Base-by-base conservation (phyloP, 176 grass and related monocot species). In the Cymbopogon citratus region DNA sequence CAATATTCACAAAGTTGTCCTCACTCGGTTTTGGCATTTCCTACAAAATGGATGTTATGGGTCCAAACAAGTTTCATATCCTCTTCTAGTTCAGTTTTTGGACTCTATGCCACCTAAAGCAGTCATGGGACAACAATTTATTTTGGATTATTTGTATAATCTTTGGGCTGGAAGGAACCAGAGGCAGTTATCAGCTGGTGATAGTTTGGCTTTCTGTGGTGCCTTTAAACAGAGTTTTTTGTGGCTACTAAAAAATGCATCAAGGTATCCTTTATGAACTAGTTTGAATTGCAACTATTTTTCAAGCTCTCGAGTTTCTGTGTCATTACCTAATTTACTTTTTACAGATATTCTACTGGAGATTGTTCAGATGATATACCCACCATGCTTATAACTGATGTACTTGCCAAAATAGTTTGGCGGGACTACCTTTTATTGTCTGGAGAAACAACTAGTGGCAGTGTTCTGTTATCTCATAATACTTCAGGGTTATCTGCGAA, bases 31-130 rank as follows among this genome's bases (percentile, higher is more conserved):
- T 87, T 93, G 86, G 88, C 80, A 84, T 61, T 98, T 98, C 46
- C 76, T 98, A 72, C 82, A 87, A 87, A 95, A 98, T 89, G 86
- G 92, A 51, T 98, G 90, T 82, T 92, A 98, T 73, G 95, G 95
- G n/a, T 98, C 95, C 66, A 91, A 92, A 66, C 85, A 89, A 66
- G 43, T 83, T 80, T 93, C 95, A 33, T 98, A 91, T 77, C 90
- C 95, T 71, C 66, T 81, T 74, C 69, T 98, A 31, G 83, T 93
- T 85, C 84, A 87, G 79, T 95, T 98, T 88, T 91, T 98, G 81
- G 85, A 95, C 69, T 87, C 81, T 63, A 66, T 98, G 79, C 95
- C 95, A 75, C 45, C 85, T 73, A 66, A 92, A 76, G 51, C 68
- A 65, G 81, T 89, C 26, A 52, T 83, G 75, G 54, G 82, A 52